Evolutionary conservation across 1,284 basidiomycete species (phyloP), one percentile per base, ranked within the genome.

Genomic region (Prillingera fragicola): DNA sequence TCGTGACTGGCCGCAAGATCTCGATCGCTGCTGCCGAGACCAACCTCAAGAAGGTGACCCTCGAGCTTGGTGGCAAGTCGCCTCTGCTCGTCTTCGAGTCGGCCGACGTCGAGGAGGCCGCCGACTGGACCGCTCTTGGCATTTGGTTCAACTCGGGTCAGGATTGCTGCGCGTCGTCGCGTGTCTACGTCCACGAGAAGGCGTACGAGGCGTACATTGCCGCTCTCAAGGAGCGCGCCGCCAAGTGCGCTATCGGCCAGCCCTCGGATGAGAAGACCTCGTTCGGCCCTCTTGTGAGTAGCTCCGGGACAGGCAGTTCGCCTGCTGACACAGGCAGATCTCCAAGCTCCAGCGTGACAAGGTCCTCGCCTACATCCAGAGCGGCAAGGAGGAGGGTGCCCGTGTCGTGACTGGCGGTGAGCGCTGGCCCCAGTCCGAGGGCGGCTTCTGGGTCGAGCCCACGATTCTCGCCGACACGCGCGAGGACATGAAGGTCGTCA

Each of bases 311-410:
- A n/a, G n/a, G n/a, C n/a, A n/a, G n/a, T n/a, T n/a, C n/a, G n/a
- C n/a, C 21, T 5, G 10, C 13, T 24, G 12, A 10, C 38, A 32
- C n/a, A 33, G 23, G 8, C 26, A 42, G 37, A 82, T 90, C 33
- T 89, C 86, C 21, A 84, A 84, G 64, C 72, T 70, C 19, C 92
- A 97, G 70, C 87, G 85, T 59, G 88, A 96, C 68, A 84, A 85
- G 56, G 82, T 97, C 40, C 84, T 89, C 79, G 73, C 74, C 13
- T 96, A 91, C 69, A 92, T 98, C 59, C 84, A 92, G 57, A 76
- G 78, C 1, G 94, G 91, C 25, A 87, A 86, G 70, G 64, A 79
- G 53, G 82, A 87, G 62, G 92, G 92, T 15, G 92, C 92, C 17
- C 84, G 79, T 55, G 72, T 84, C 18, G 72, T 81, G 25, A 74